phyloP scores from a whole-genome alignment of 495 filamentous ascomycete species.

The Aspergillus campestris region DNA sequence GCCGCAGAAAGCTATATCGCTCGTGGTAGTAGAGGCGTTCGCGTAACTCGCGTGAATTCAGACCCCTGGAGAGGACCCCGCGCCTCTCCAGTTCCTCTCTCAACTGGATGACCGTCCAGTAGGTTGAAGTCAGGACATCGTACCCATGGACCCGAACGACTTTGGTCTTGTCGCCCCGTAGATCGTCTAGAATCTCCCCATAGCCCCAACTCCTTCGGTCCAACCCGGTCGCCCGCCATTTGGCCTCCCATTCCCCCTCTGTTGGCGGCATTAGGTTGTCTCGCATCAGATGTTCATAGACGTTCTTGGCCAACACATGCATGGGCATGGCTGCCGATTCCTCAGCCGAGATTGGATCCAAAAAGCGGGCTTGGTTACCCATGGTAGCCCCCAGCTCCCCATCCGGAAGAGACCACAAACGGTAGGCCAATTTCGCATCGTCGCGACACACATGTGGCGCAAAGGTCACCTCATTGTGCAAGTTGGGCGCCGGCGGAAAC shows the following conservation, averaged over 20 bases:
- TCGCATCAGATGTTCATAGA: conserved; percentile 2
- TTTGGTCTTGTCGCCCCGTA: not conserved
- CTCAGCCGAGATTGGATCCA: too few relatives aligned
- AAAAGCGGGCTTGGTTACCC: too few relatives aligned
- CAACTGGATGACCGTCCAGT: not conserved
- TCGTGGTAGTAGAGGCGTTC: conserved; percentile 1
- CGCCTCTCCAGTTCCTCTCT: not conserved
- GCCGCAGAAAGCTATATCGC: conserved; percentile 7
- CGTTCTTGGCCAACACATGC: not conserved
- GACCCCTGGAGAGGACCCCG: not conserved
- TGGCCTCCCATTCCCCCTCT: not conserved
- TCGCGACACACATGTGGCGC: conserved; percentile 6
- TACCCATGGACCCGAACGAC: not conserved
- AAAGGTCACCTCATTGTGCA: conserved; percentile 14
- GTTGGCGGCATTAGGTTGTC: not conserved
- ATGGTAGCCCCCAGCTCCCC: conserved; percentile 7
- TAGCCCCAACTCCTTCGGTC: not conserved
- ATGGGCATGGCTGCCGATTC: too few relatives aligned
- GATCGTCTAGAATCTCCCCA: not conserved
- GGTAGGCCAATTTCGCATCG: conserved; percentile 17
- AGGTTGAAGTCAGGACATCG: not conserved
- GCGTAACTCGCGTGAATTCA: not conserved
- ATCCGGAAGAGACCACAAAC: conserved; percentile 17
- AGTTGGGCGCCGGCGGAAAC: conserved; percentile 14
- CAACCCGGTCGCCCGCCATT: not conserved